Base-by-base conservation (phyloP, 805 yeast genomes). In the Candida xyloterini region DNA sequence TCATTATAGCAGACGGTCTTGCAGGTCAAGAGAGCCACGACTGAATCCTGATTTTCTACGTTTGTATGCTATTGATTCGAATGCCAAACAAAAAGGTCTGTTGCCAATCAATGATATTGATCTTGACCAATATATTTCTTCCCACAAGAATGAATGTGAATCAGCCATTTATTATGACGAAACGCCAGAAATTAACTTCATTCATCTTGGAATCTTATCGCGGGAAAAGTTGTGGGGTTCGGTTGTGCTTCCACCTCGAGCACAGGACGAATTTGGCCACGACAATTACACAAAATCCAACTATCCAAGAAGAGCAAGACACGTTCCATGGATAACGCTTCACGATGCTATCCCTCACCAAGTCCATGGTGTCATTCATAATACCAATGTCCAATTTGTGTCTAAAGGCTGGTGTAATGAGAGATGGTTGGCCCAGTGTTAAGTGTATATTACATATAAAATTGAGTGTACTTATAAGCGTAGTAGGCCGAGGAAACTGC, bases 401-500 rank as follows among this genome's bases (percentile, higher is more conserved):
- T 62, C 66, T 9, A 67, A 63, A 50, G 74, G 74, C 1, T 71
- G 74, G 71, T 60, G 63, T 42, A 65, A 70, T 47, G 52, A 63
- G 28, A 50, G 71, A 40, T 71, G 75, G 75, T 11, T 39, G n/a
- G 23, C 37, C 3, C 15, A 25, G 10, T 25, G 10, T 9, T 29
- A 22, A 9, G 9, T 18, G 4, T 20, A n/a, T n/a, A 9, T 26
- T 30, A 41, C 38, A 41, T 35, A 34, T 84, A 83, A 57, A 84
- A 87, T 62, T 85, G 84, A 46, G 74, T 71, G 68, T 84, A 87
- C 68, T 86, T 87, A 59, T 73, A 74, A 36, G 71, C 76, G 60
- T 88, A 90, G 67, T 86, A 89, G 10, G 68, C 69, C 22, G 86
- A 65, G 7, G 87, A 74, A 11, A 76, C 44, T 3, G 75, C 63